These are phyloP conservation scores for Penicillium waksmanii DNA, from an alignment of 495 filamentous ascomycete genomes.

Conservation along the genomic window DNA sequence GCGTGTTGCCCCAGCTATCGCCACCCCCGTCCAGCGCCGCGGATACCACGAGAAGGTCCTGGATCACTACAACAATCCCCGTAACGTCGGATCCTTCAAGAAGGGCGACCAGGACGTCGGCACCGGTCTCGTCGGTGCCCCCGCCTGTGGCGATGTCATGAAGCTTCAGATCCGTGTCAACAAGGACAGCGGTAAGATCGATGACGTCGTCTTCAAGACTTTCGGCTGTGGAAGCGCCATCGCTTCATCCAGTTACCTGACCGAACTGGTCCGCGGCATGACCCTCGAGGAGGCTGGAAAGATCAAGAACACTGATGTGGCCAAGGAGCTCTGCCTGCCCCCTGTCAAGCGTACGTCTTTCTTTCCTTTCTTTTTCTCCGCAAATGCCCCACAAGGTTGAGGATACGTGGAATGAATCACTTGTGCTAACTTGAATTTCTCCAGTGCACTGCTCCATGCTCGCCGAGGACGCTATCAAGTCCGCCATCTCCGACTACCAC, in stretches of 20 bases:
- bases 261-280: constrained; percentile 92
- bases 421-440: constrained; percentile 15
- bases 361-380: too few relatives aligned
- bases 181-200: constrained; percentile 83
- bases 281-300: constrained; percentile 89
- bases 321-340: constrained; percentile 94
- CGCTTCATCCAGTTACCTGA: constrained; percentile 86
- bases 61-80: constrained; percentile 91
- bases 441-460: constrained; percentile 99
- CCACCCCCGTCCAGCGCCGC: constrained; percentile 37
- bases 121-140: constrained; percentile 95
- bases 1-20: constrained; percentile 19
- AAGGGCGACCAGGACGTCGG: constrained; percentile 89
- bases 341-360: constrained; percentile 83
- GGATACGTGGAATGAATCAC: too few relatives aligned
- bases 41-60: constrained; percentile 76
- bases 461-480: constrained; percentile 98
- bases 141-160: constrained; percentile 91
- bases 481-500: constrained; percentile 97
- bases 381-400: too few relatives aligned
- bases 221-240: constrained; percentile 98
- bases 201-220: constrained; percentile 96
- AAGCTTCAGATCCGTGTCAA: constrained; percentile 98
- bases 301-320: constrained; percentile 96
- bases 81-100: constrained; percentile 91